Percentiles rank a stretch among this genome's conserved stretches.
Conservation (phyloP, 768 basidiomycete genomes). For the Rhodotorula taiwanensis region DNA sequence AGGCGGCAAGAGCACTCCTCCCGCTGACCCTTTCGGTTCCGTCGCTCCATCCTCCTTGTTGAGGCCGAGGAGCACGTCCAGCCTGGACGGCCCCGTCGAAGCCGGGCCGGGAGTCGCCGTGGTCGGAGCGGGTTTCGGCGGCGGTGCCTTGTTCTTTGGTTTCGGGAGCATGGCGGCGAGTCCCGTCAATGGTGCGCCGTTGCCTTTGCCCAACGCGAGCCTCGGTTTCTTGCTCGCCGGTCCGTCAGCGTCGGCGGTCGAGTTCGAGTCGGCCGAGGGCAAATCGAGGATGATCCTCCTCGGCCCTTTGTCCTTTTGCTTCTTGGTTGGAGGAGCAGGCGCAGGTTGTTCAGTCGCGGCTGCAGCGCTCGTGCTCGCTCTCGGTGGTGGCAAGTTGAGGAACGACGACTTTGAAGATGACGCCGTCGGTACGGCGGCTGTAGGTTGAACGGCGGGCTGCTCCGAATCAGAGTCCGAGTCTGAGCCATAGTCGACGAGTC, state of each 20-base stretch:
- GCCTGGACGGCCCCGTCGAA: not conserved
- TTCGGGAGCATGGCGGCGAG: conserved; percentile 34
- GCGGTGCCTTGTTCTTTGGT: conserved; percentile 27
- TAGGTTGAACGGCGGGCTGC: conserved; percentile 8
- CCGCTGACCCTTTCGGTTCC: not conserved
- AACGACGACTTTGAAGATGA: too few relatives aligned
- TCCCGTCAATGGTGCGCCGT: conserved; percentile 12
- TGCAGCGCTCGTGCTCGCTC: too few relatives aligned
- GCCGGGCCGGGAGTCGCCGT: not conserved
- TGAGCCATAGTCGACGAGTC: conserved; percentile 40
- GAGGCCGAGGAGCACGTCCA: conserved; percentile 10
- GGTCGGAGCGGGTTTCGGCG: not conserved
- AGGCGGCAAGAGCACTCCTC: conserved; percentile 31
- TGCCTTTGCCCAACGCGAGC: conserved; percentile 9
- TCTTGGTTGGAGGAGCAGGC: conserved; percentile 5
- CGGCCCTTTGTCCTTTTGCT: conserved; percentile 26
- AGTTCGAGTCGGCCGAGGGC: conserved; percentile 4
- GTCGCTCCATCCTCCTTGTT: too few relatives aligned
- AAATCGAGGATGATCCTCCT: conserved; percentile 32
- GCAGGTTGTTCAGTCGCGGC: not conserved
- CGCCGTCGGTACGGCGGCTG: too few relatives aligned
- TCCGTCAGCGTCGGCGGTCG: not conserved
- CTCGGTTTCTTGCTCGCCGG: conserved; percentile 25
- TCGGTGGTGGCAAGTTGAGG: not conserved
- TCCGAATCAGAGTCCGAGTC: conserved; percentile 30